Conservation (phyloP, 2,329 filamentous ascomycete species). For the Beauveria varroae region DNA sequence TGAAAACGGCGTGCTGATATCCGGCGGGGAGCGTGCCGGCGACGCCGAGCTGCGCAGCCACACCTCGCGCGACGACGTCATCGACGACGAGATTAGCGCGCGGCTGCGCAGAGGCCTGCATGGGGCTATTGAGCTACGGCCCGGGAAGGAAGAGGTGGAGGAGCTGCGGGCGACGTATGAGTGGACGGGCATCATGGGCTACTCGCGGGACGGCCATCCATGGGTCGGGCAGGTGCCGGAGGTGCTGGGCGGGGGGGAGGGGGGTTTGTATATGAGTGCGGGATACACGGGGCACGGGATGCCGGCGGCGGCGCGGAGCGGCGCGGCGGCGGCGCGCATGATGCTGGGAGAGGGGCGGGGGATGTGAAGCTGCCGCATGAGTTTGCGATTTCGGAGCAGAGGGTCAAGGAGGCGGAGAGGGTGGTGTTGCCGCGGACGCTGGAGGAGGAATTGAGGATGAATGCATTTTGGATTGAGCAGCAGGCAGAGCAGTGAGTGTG, state of each 20-base stretch:
- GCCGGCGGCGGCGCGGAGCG: conserved; percentile 63
- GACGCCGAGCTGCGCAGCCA: conserved; percentile 41
- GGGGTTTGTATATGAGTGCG: conserved; percentile 55
- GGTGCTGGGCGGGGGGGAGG: conserved; percentile 30
- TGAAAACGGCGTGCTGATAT: conserved; percentile 49
- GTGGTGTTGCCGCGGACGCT: neutral
- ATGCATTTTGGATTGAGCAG: conserved; percentile 3
- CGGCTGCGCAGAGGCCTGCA: conserved; percentile 45
- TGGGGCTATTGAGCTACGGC: conserved; percentile 34
- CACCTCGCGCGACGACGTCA: conserved; percentile 49
- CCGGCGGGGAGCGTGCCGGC: conserved; percentile 60
- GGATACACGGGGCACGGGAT: conserved; percentile 72
- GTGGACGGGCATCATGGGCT: conserved; percentile 81
- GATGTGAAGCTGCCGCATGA: conserved; percentile 36
- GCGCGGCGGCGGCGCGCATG: conserved; percentile 54
- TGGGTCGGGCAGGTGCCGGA: conserved; percentile 64
- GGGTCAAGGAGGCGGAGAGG: conserved; percentile 15
- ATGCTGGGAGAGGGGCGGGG: conserved; percentile 34
- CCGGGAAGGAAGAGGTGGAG: conserved; percentile 29
- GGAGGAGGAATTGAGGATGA: conserved; percentile 9
- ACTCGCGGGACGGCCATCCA: conserved; percentile 56
- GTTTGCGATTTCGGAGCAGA: conserved; percentile 30
- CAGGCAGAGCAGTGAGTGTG: neutral
- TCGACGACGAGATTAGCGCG: conserved; percentile 47
- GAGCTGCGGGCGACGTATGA: conserved; percentile 49